These are phyloP conservation scores for Mortierella antarctica DNA, from an alignment of 192 early-diverging fungal genomes.

Conservation along the genomic window DNA sequence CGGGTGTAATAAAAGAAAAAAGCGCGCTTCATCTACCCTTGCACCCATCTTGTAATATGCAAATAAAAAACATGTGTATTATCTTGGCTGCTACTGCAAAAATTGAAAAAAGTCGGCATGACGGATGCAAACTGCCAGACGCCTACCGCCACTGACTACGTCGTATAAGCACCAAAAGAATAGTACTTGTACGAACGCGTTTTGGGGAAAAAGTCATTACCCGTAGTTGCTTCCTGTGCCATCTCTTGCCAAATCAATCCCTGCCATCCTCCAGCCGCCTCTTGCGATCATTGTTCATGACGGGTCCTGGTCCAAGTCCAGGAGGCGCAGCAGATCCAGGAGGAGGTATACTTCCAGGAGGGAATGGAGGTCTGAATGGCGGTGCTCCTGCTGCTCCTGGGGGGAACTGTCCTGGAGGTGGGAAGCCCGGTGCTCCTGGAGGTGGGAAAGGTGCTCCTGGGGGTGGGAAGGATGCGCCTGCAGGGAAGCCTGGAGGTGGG, in stretches of 20 bases:
- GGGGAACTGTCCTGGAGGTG: conserved; percentile 24
- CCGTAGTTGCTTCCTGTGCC: too few relatives aligned
- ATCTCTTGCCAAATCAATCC: conserved; percentile 5
- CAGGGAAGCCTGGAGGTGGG: conserved; percentile 29
- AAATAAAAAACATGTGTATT: too few relatives aligned
- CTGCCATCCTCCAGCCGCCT: conserved; percentile 32
- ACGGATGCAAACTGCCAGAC: too few relatives aligned
- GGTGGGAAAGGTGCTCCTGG: conserved; percentile 34
- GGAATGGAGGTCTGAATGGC: conserved; percentile 21
- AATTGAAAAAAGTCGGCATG: too few relatives aligned
- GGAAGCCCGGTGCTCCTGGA: conserved; percentile 19
- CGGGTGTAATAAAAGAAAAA: too few relatives aligned
- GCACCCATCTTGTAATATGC: too few relatives aligned
- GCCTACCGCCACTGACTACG: too few relatives aligned
- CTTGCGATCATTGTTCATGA: conserved; percentile 32
- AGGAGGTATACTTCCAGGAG: conserved; percentile 33
- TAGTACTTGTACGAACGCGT: too few relatives aligned
- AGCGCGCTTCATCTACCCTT: too few relatives aligned
- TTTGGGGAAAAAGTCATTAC: too few relatives aligned
- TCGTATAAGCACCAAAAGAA: too few relatives aligned
- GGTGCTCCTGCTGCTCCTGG: neutral
- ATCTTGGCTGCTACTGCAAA: too few relatives aligned
- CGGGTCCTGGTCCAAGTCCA: conserved; percentile 17
- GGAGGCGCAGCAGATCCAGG: neutral
- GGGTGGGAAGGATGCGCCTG: conserved; percentile 18